phyloP scores from a whole-genome alignment of 192 early-diverging fungal genomes.

The Phlyctochytrium planicorne region DNA sequence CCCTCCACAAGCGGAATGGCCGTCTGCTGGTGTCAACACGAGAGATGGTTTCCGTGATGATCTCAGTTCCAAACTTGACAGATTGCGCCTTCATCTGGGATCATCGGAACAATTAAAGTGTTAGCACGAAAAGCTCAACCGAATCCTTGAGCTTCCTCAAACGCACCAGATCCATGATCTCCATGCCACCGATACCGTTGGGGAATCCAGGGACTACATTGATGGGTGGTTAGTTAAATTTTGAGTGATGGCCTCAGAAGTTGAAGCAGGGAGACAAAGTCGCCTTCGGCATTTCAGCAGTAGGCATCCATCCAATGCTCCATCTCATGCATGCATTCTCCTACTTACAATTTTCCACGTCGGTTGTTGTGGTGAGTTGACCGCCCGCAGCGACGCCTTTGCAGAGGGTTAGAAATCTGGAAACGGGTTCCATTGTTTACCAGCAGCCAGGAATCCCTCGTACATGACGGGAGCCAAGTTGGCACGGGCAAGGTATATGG shows the following conservation, averaged over 20 bases:
- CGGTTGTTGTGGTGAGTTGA: slow-evolving; percentile 94
- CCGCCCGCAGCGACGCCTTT: slow-evolving; percentile 67
- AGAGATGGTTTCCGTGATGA: slow-evolving; percentile 87
- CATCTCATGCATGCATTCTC: not conserved
- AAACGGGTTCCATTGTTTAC: slow-evolving; percentile 9
- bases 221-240: not conserved
- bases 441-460: slow-evolving; percentile 96
- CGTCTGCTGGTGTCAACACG: slow-evolving; percentile 76
- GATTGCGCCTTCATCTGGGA: slow-evolving; percentile 57
- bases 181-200: slow-evolving; percentile 80
- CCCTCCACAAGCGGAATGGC: slow-evolving; percentile 87
- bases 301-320: not conserved
- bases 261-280: no score
- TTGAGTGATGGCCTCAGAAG: not conserved
- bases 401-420: slow-evolving; percentile 16
- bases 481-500: slow-evolving; percentile 93
- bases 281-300: not conserved
- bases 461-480: slow-evolving; percentile 91
- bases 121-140: slow-evolving; percentile 11
- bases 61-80: slow-evolving; percentile 80
- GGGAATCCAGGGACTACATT: slow-evolving; percentile 83
- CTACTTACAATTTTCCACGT: slow-evolving; percentile 56
- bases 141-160: slow-evolving; percentile 5
- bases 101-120: not conserved
- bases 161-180: slow-evolving; percentile 83